Evolutionary conservation across 805 yeast species (phyloP).

Genomic region (Candida pini): DNA sequence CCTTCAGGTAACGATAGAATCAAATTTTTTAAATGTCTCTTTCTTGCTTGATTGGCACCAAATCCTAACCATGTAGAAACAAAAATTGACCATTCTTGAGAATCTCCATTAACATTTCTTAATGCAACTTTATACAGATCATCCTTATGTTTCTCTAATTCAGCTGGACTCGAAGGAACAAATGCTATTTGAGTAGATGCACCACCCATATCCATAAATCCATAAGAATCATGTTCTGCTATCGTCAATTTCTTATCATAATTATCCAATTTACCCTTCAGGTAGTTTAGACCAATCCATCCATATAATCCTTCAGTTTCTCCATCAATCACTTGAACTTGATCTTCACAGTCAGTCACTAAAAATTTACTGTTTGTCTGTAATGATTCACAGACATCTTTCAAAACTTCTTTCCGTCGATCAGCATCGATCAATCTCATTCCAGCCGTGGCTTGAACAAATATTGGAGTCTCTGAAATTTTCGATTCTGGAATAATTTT

Average conservation of each 20-base stretch:
- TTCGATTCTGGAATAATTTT: slow-evolving; percentile 58
- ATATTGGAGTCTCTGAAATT: slow-evolving; percentile 71
- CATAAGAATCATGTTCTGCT: slow-evolving; percentile 46
- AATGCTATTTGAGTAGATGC: slow-evolving; percentile 96
- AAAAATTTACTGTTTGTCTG: slow-evolving; percentile 50
- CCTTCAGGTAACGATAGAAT: slow-evolving; percentile 44
- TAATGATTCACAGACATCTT: slow-evolving; percentile 55
- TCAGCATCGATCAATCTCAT: slow-evolving; percentile 70
- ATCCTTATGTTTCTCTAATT: slow-evolving; percentile 59
- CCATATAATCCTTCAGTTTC: slow-evolving; percentile 94
- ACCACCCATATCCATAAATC: slow-evolving; percentile 99
- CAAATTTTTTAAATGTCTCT: slow-evolving; percentile 56
- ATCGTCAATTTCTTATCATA: slow-evolving; percentile 29
- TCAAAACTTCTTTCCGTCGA: slow-evolving; percentile 48
- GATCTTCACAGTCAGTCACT: slow-evolving; percentile 56
- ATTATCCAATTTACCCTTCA: slow-evolving; percentile 58
- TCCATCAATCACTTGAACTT: slow-evolving; percentile 86
- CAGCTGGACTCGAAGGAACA: slow-evolving; percentile 64
- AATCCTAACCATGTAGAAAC: slow-evolving; percentile 97
- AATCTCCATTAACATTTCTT: slow-evolving; percentile 62
- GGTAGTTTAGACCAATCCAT: slow-evolving; percentile 87
- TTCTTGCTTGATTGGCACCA: slow-evolving; percentile 93
- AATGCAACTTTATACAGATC: slow-evolving; percentile 65
- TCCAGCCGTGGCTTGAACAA: slow-evolving; percentile 94
- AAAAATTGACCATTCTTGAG: slow-evolving; percentile 77